Percentiles rank a stretch among this genome's conserved stretches.
These are phyloP conservation scores for Oryza longistaminata DNA, from an alignment of 176 grass and related monocot genomes.

Conservation along the genomic window DNA sequence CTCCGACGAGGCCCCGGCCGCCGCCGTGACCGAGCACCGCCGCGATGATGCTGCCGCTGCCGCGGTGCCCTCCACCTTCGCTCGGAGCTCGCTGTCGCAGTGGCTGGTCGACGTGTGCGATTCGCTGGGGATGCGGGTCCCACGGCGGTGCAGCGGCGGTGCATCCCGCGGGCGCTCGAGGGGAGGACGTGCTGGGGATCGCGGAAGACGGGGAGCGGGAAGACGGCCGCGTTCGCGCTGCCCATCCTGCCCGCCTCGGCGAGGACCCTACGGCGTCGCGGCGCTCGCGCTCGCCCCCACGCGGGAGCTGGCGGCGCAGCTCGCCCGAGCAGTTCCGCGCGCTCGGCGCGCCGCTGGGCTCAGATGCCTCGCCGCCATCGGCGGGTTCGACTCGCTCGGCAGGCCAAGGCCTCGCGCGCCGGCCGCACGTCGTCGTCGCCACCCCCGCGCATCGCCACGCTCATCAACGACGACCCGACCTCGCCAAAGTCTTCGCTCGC, in stretches of 20 bases:
- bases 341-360: slow-evolving; percentile 68
- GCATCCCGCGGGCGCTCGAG: slow-evolving; percentile 80
- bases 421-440: slow-evolving; percentile 80
- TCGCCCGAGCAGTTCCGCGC: slow-evolving; percentile 93
- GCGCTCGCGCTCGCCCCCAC: slow-evolving; percentile 83
- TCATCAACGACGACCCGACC: slow-evolving; percentile 65
- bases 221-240: slow-evolving; percentile 84
- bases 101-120: slow-evolving; percentile 70
- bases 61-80: slow-evolving; percentile 41
- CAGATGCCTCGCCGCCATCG: slow-evolving; percentile 76
- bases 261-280: slow-evolving; percentile 76
- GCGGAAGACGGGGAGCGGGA: slow-evolving; percentile 90
- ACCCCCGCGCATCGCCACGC: slow-evolving; percentile 86
- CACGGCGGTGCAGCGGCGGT: slow-evolving; percentile 73
- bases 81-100: slow-evolving; percentile 68
- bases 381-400: slow-evolving; percentile 75
- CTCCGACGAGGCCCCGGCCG: slow-evolving; percentile 1
- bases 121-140: slow-evolving; percentile 57
- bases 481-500: slow-evolving; percentile 71
- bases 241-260: slow-evolving; percentile 76
- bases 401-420: slow-evolving; percentile 70
- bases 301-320: slow-evolving; percentile 82
- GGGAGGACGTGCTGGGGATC: slow-evolving; percentile 82
- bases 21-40: slow-evolving; percentile 21
- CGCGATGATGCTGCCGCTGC: background rate